Percentiles rank a stretch among this genome's conserved stretches.
Conservation (phyloP, 768 basidiomycete species). For the Dictyophora rubrovolvata region DNA sequence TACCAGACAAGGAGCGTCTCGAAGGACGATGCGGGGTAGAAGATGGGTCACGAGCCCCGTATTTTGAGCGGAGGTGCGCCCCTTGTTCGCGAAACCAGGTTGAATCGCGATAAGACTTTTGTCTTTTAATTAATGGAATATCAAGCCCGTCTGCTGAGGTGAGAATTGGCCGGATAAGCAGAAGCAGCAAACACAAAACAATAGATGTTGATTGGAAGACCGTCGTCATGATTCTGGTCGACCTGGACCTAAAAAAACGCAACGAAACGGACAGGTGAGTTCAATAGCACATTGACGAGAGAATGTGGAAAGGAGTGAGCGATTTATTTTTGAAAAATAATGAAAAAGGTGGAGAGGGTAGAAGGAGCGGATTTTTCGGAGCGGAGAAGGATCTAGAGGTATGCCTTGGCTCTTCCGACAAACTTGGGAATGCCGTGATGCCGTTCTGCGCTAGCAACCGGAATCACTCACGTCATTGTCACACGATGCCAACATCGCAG, state of each 20-base stretch:
- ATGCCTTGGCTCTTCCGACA: not conserved
- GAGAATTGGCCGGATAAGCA: not conserved
- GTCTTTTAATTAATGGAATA: not conserved
- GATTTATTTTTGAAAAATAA: not conserved
- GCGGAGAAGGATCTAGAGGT: not conserved
- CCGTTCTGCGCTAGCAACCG: too few species aligned
- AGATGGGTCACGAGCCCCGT: not conserved
- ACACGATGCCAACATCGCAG: too few species aligned
- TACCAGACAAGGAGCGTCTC: not conserved
- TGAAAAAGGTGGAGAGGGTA: not conserved
- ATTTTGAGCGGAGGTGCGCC: not conserved
- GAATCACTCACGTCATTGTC: too few species aligned
- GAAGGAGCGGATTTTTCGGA: not conserved
- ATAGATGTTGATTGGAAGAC: too few species aligned
- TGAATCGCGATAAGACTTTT: not conserved
- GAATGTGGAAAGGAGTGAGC: too few species aligned
- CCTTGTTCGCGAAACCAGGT: not conserved
- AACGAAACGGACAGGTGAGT: too few species aligned
- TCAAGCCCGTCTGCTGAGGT: not conserved
- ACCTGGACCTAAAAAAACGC: too few species aligned
- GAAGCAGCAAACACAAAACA: too few species aligned
- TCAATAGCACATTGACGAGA: too few species aligned
- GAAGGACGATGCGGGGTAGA: not conserved
- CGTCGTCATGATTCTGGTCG: too few species aligned
- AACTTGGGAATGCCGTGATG: too few species aligned